A percentile compares a stretch with the other conserved stretches of the same genome.
Conservation (phyloP, 208 protist species). For the Acanthamoeba healyi region DNA sequence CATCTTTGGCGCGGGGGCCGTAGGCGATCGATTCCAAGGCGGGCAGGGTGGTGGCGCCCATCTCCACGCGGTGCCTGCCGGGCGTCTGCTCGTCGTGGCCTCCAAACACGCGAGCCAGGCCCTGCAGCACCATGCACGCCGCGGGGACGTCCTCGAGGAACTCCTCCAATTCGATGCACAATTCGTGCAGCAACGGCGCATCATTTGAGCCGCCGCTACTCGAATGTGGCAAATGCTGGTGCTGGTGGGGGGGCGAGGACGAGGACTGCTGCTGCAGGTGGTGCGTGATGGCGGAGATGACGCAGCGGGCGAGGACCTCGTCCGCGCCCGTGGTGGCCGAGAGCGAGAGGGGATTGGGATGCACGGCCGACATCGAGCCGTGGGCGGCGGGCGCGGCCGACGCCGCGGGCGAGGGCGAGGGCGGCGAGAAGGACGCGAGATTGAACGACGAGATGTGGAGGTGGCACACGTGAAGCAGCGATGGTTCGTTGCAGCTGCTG, state of each 20-base stretch:
- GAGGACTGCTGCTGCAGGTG: slow-evolving; percentile 18
- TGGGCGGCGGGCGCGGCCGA: too few species aligned
- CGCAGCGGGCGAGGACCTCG: not conserved
- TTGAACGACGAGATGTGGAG: not conserved
- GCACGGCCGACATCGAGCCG: not conserved
- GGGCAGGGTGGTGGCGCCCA: not conserved
- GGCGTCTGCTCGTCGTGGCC: too few species aligned
- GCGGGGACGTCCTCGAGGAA: not conserved
- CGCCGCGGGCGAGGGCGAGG: not conserved
- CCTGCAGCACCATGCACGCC: not conserved
- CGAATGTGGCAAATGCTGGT: not conserved
- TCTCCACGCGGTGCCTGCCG: too few species aligned
- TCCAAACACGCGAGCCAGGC: slow-evolving; percentile 7
- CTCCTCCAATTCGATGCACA: slow-evolving; percentile 18
- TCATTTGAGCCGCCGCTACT: too few species aligned
- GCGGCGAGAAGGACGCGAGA: not conserved
- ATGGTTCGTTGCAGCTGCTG: not conserved
- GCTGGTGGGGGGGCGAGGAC: not conserved
- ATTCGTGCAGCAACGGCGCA: not conserved
- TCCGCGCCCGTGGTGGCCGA: too few species aligned
- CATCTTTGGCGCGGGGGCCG: not conserved
- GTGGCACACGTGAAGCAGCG: not conserved
- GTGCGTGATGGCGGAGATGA: slow-evolving; percentile 22
- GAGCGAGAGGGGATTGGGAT: too few species aligned
- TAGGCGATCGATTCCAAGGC: slow-evolving; percentile 3